A percentile compares a stretch with the other conserved stretches of the same genome.
These are phyloP conservation scores for Geranomyces variabilis DNA, from an alignment of 192 early-diverging fungal genomes.

Conservation along the genomic window DNA sequence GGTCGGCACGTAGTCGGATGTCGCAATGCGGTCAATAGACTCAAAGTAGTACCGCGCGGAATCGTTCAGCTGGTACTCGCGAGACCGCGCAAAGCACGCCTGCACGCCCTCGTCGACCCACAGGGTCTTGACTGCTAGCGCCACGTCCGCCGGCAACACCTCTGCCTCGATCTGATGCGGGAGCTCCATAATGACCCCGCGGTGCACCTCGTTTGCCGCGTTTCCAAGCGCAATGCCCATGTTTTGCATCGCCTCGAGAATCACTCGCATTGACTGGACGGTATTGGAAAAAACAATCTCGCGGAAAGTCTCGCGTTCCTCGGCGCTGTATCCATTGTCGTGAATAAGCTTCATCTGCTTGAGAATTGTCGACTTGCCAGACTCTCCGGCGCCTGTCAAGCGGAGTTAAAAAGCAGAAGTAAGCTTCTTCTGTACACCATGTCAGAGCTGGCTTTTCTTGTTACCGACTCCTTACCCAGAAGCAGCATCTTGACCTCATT, in stretches of 20 bases:
- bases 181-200: slow-evolving; percentile 76
- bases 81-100: slow-evolving; percentile 77
- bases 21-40: slow-evolving; percentile 84
- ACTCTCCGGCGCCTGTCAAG: slow-evolving; percentile 86
- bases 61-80: slow-evolving; percentile 97
- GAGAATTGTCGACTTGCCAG: slow-evolving; percentile 95
- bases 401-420: not conserved
- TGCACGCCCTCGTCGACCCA: slow-evolving; percentile 87
- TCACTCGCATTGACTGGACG: slow-evolving; percentile 93
- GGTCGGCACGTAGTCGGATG: slow-evolving; percentile 79
- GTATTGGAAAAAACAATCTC: slow-evolving; percentile 96
- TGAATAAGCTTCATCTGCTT: slow-evolving; percentile 99
- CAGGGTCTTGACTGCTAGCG: slow-evolving; percentile 77
- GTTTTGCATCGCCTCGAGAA: slow-evolving; percentile 93
- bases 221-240: slow-evolving; percentile 76
- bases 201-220: slow-evolving; percentile 70
- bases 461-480: slow-evolving; percentile 51
- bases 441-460: not conserved
- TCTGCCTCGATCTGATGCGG: slow-evolving; percentile 90
- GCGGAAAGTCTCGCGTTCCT: slow-evolving; percentile 92
- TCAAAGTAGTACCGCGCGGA: slow-evolving; percentile 98
- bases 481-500: slow-evolving; percentile 98
- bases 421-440: too few relatives aligned
- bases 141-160: slow-evolving; percentile 78
- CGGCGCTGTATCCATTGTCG: slow-evolving; percentile 87